phyloP scores from a whole-genome alignment of 805 yeast genomes.

The Nakazawaea pomicola region DNA sequence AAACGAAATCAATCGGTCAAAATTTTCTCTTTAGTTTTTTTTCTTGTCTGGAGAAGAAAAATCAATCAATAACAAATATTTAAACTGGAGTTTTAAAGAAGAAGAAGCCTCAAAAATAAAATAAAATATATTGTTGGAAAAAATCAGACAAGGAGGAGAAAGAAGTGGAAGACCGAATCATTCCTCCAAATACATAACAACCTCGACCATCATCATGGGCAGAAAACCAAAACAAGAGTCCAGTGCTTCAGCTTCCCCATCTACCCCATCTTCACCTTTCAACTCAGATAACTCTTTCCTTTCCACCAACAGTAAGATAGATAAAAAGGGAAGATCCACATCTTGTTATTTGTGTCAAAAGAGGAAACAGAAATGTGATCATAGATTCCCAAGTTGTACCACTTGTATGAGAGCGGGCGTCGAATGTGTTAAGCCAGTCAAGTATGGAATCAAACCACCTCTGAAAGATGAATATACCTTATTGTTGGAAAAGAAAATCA shows the following conservation, averaged over 20 bases:
- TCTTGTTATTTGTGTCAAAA: conserved; percentile 53
- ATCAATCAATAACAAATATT: no score
- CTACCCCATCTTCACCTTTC: not conserved
- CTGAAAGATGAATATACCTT: conserved; percentile 53
- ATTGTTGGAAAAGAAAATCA: conserved; percentile 50
- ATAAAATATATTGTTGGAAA: no score
- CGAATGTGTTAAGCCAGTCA: conserved; percentile 58
- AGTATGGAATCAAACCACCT: conserved; percentile 41
- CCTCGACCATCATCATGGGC: no score
- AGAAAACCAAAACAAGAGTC: not conserved
- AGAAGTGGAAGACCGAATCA: no score
- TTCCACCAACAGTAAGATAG: no score
- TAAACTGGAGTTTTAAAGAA: no score
- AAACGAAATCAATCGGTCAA: no score
- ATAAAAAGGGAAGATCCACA: conserved; percentile 52
- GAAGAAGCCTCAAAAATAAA: no score
- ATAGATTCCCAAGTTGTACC: conserved; percentile 58
- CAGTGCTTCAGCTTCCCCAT: not conserved
- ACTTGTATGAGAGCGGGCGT: conserved; percentile 62
- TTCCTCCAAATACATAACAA: no score
- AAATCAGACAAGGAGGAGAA: no score
- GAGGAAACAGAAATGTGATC: conserved; percentile 63
- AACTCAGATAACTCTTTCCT: not conserved
- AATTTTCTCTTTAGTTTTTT: no score
- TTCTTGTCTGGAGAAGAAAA: no score